These are phyloP conservation scores for Cryptosporidium sp. DNA, from an alignment of 169 alveolate species.

Conservation along the genomic window DNA sequence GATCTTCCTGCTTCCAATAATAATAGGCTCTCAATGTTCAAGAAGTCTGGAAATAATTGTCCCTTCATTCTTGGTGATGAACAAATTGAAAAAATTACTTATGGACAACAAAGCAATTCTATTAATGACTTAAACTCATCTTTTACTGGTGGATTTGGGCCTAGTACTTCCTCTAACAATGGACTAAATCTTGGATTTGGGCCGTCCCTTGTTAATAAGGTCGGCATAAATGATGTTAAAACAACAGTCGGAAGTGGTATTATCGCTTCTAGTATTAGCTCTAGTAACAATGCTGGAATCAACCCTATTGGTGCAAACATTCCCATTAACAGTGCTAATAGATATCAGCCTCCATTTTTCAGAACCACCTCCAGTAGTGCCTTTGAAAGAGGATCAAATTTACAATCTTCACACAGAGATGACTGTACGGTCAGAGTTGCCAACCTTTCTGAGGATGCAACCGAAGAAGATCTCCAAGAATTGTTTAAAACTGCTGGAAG, in stretches of 20 bases:
- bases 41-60: slow-evolving; percentile 80
- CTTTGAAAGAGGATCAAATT: slow-evolving; percentile 55
- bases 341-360: slow-evolving; percentile 65
- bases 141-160: not conserved
- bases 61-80: slow-evolving; percentile 76
- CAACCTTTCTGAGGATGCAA: slow-evolving; percentile 88
- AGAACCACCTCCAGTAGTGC: slow-evolving; percentile 48
- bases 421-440: slow-evolving; percentile 91
- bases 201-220: not conserved
- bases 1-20: slow-evolving; percentile 42
- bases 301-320: not conserved
- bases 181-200: slow-evolving; percentile 18
- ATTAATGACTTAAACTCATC: not conserved
- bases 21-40: slow-evolving; percentile 37
- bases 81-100: slow-evolving; percentile 75
- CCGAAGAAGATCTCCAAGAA: slow-evolving; percentile 87
- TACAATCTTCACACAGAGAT: slow-evolving; percentile 80
- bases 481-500: slow-evolving; percentile 88
- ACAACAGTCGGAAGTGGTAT: slow-evolving; percentile 19
- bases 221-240: not conserved
- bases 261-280: not conserved
- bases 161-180: not conserved
- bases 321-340: not conserved
- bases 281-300: not conserved
- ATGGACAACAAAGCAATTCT: slow-evolving; percentile 75